Conservation (phyloP, 2,329 filamentous ascomycete genomes). For the Sarocladium brachiariae region DNA sequence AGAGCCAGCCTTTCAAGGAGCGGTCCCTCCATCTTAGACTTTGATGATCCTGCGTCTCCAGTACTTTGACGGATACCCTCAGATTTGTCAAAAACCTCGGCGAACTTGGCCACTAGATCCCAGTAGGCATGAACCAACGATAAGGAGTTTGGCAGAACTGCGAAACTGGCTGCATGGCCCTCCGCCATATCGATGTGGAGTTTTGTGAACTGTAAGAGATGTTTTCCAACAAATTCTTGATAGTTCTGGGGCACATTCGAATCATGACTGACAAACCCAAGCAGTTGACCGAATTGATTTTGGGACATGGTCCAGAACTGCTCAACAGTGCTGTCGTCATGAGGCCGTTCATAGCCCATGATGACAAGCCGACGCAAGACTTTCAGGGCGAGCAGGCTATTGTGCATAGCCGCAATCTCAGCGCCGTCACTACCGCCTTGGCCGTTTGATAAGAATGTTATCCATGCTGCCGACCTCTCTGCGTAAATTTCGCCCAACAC, state of each 20-base stretch:
- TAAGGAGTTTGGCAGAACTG: constrained; percentile 71
- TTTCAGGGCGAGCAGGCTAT: constrained; percentile 73
- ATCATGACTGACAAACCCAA: constrained; percentile 52
- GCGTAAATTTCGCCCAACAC: constrained; percentile 73
- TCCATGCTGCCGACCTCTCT: constrained; percentile 65
- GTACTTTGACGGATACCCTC: constrained; percentile 45
- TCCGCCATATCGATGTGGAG: constrained; percentile 82
- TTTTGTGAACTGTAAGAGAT: constrained; percentile 85
- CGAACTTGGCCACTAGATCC: constrained; percentile 70
- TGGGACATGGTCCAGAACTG: constrained; percentile 77
- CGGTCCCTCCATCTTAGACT: constrained; percentile 50
- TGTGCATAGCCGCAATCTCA: constrained; percentile 56
- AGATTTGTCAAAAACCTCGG: constrained; percentile 62
- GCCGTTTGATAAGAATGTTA: constrained; percentile 49
- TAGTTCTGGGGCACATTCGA: constrained; percentile 46
- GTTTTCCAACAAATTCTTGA: constrained; percentile 67
- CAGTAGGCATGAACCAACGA: constrained; percentile 78
- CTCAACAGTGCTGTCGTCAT: constrained; percentile 67
- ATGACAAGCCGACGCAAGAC: constrained; percentile 72
- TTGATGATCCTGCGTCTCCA: constrained; percentile 30
- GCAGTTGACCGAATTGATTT: constrained; percentile 69
- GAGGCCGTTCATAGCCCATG: constrained; percentile 76
- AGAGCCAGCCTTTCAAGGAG: constrained; percentile 74
- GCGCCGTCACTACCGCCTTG: constrained; percentile 52
- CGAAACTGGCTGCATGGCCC: constrained; percentile 74